These are phyloP conservation scores for Vaucheria bursata DNA, from an alignment of 352 stramenopile genomes.

Conservation along the genomic window DNA sequence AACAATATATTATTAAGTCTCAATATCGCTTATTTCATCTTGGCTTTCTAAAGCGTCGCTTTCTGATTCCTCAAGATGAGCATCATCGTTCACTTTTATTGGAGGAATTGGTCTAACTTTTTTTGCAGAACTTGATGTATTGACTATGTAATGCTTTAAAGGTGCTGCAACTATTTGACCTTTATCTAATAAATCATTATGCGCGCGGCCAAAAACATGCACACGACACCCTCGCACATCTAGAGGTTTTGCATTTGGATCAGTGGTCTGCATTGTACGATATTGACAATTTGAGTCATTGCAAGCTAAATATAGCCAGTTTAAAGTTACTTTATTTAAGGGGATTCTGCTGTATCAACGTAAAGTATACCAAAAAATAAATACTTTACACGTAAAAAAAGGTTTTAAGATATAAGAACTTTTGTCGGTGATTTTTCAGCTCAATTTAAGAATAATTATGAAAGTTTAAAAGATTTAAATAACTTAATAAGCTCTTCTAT, in stretches of 20 bases:
- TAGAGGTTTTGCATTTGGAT: neutral
- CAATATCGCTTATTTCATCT: too few species aligned
- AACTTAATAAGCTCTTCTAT: neutral
- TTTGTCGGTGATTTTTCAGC: neutral
- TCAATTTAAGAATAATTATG: neutral
- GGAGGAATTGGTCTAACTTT: too few species aligned
- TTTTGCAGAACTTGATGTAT: too few species aligned
- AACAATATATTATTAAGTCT: too few species aligned
- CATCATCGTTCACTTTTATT: too few species aligned
- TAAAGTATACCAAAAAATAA: neutral
- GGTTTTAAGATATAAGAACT: neutral
- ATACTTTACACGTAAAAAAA: neutral
- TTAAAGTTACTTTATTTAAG: too few species aligned
- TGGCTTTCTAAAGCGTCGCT: too few species aligned
- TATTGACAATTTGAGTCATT: too few species aligned
- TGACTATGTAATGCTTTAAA: too few species aligned
- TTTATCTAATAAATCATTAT: slow-evolving; percentile 12
- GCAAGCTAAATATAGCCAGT: too few species aligned
- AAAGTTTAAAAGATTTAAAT: neutral
- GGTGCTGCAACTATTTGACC: slow-evolving; percentile 4
- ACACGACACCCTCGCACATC: neutral
- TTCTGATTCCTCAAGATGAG: too few species aligned
- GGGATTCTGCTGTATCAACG: too few species aligned
- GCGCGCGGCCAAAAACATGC: neutral
- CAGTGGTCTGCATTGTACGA: neutral